Conservation (phyloP, 2,329 filamentous ascomycete genomes). For the Kalaharituber pfeilii region DNA sequence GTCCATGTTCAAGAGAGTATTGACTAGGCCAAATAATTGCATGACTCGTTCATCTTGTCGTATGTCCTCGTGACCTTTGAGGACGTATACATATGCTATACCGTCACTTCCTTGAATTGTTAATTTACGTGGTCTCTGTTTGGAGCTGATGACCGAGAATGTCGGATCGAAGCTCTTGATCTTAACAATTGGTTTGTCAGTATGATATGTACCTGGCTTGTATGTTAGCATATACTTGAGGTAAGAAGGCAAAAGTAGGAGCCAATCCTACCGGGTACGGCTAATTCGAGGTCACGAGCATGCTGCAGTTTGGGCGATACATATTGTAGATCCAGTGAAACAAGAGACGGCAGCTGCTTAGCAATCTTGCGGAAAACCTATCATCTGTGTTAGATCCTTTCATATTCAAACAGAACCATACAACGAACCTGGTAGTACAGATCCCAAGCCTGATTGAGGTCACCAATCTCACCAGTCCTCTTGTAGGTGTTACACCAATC, state of each 20-base stretch:
- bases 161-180: constrained; percentile 84
- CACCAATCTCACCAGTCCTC: constrained; percentile 71
- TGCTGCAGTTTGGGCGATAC: constrained; percentile 86
- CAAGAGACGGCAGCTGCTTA: constrained; percentile 80
- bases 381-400: not conserved
- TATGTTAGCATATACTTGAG: not conserved
- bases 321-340: constrained; percentile 83
- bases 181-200: constrained; percentile 54
- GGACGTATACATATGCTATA: constrained; percentile 64
- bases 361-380: constrained; percentile 83
- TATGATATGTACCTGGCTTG: constrained; percentile 20
- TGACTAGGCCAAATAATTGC: constrained; percentile 96
- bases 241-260: not conserved
- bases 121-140: constrained; percentile 84
- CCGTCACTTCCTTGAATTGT: constrained; percentile 81
- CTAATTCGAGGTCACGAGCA: constrained; percentile 71
- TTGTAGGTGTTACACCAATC: constrained; percentile 93
- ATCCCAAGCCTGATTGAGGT: constrained; percentile 97
- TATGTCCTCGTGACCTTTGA: constrained; percentile 98
- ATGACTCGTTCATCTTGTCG: constrained; percentile 97
- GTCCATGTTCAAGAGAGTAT: constrained; percentile 83
- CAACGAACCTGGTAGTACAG: constrained; percentile 61
- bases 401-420: not conserved
- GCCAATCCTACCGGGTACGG: constrained; percentile 83
- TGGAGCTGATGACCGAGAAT: constrained; percentile 84